Percentiles rank a stretch among this genome's conserved stretches.
phyloP scores from a whole-genome alignment of 2,329 filamentous ascomycete genomes.

The Paracamarosporium sp. region DNA sequence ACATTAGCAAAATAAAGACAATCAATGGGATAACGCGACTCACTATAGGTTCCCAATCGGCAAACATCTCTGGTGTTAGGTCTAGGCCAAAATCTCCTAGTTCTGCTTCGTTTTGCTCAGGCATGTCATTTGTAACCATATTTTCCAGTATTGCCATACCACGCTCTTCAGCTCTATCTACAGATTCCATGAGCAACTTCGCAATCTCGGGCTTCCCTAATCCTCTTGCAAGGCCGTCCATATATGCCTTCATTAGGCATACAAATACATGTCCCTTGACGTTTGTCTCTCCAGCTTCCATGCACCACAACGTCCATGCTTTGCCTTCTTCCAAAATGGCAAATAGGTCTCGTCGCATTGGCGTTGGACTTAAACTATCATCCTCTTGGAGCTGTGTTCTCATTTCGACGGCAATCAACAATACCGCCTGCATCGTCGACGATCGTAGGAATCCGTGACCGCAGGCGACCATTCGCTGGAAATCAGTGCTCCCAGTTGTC shows the following conservation, averaged over 20 bases:
- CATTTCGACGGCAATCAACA: constrained; percentile 29
- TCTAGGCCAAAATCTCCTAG: constrained; percentile 5
- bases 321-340: constrained; percentile 27
- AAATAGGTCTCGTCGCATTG: constrained; percentile 24
- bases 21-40: background rate
- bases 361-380: constrained; percentile 26
- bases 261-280: constrained; percentile 37
- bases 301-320: constrained; percentile 23
- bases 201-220: constrained; percentile 20
- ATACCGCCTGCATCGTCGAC: constrained; percentile 27
- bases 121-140: constrained; percentile 7
- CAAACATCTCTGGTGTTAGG: constrained; percentile 4
- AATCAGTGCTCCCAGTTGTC: constrained; percentile 11
- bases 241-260: constrained; percentile 25
- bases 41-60: constrained; percentile 22
- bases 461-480: constrained; percentile 28
- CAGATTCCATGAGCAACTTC: constrained; percentile 17
- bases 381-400: constrained; percentile 32
- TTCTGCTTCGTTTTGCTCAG: background rate
- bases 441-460: constrained; percentile 33
- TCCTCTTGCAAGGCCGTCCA: constrained; percentile 23
- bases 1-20: background rate
- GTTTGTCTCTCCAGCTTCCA: constrained; percentile 38
- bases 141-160: constrained; percentile 30
- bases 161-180: constrained; percentile 20